These are phyloP conservation scores for Taphrina deformans DNA, from an alignment of 1,139 yeast species.

Conservation along the genomic window DNA sequence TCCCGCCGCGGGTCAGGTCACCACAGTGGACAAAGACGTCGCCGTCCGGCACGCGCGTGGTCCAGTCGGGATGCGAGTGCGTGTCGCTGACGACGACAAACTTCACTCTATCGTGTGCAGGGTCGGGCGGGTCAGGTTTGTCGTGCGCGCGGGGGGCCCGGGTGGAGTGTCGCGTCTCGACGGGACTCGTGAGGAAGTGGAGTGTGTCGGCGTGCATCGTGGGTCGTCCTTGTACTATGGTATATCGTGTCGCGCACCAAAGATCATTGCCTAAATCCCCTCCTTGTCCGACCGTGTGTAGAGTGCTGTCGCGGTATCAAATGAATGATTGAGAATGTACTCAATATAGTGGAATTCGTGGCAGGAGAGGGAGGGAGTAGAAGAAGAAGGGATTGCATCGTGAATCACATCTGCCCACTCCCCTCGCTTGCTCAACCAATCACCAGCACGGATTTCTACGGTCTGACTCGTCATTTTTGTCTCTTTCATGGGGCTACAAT, in stretches of 20 bases:
- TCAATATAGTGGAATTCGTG: too few species aligned
- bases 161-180: background rate
- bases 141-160: slow-evolving; percentile 8
- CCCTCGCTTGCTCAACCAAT: too few species aligned
- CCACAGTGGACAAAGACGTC: slow-evolving; percentile 31
- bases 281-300: too few species aligned
- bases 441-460: too few species aligned
- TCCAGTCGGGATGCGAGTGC: slow-evolving; percentile 12
- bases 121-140: background rate
- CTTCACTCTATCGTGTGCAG: background rate
- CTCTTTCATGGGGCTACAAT: too few species aligned
- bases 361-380: too few species aligned
- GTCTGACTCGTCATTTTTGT: too few species aligned
- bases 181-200: background rate
- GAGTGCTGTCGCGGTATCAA: too few species aligned
- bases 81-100: slow-evolving; percentile 26
- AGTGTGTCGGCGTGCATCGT: background rate
- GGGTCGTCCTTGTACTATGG: background rate
- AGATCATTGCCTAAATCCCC: background rate
- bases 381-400: too few species aligned
- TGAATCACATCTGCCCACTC: too few species aligned
- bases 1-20: slow-evolving; percentile 26
- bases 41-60: slow-evolving; percentile 8
- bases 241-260: background rate
- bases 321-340: too few species aligned